Percentiles rank a stretch among this genome's conserved stretches.
Evolutionary conservation across 257 asterid species (phyloP).

Genomic region (Nicotiana tabacum): DNA sequence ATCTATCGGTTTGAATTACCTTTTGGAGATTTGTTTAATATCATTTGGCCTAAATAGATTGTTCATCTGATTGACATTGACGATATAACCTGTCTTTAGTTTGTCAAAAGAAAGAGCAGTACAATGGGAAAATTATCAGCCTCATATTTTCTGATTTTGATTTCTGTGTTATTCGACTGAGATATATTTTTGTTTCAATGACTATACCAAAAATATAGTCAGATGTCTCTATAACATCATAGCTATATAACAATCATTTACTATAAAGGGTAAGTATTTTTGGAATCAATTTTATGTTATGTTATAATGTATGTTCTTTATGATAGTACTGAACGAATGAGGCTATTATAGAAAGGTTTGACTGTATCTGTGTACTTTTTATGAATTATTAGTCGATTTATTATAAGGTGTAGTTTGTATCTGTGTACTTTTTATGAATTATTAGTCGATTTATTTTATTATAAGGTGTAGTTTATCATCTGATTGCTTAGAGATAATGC

Average conservation of each 20-base stretch:
- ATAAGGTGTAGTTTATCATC: neutral
- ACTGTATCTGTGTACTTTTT: no score
- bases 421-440: neutral
- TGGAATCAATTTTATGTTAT: no score
- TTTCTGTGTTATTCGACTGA: neutral
- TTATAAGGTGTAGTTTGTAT: no score
- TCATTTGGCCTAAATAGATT: neutral
- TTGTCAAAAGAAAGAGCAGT: neutral
- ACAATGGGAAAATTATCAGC: constrained; percentile 4
- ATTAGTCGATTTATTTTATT: neutral
- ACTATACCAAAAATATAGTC: neutral
- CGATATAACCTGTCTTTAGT: neutral
- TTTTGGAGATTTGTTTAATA: neutral
- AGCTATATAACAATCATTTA: no score
- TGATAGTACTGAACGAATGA: no score
- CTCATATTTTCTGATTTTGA: neutral
- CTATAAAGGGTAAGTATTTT: no score
- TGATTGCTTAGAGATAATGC: neutral
- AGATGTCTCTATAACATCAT: no score
- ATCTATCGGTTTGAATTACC: neutral
- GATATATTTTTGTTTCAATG: neutral
- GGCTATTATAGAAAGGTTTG: no score
- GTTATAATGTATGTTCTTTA: no score
- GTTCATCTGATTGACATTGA: neutral
- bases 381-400: no score